Evolutionary conservation across 805 yeast genomes (phyloP), one percentile per base, ranked within the genome.

Genomic region (Cyberlindnera japonica): DNA sequence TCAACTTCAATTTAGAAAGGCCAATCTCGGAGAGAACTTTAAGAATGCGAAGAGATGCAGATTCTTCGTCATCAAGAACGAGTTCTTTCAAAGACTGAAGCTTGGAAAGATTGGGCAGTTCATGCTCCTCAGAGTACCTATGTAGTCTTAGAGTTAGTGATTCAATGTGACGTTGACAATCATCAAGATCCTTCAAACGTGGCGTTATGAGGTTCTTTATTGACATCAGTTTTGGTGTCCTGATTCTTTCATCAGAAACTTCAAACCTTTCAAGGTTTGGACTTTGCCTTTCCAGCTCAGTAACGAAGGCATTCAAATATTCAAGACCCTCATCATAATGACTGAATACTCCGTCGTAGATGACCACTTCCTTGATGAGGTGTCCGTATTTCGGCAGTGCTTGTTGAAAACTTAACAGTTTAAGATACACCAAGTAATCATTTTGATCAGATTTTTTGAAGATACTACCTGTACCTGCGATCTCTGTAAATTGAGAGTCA

Each of bases 391-490:
- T 55, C 5, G 36, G 40, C 19, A 73, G 47, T 1, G 71, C 59
- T 16, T 65, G 65, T 11, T 64, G 34, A 29, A 79, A 54, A 3
- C 69, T 58, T 27, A 63, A 63, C 34, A 78, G 61, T 45, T 73
- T 64, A 17, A 65, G 55, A 20, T 58, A 48, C 10, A 65, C 54
- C 15, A 70, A 54, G 33, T 65, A 48, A 22, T 61, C 65, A 37
- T 71, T 67, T 33, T 66, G 65, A 27, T 64, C 63, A 0, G 40
- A 44, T 10, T 61, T 58, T 30, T 67, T 65, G 11, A 59, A 50
- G 3, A 64, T 51, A 3, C 66, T 60, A 6, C 57, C 48, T 18
- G 61, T 47, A 0, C 70, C 69, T 14, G 72, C 63, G 3, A 75
- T 39, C 35, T 64, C 61, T 1, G 78, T 69, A 35, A 46, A 61